Evolutionary conservation across 352 stramenopile species (phyloP).

Genomic region (Pythium guiyangense): DNA sequence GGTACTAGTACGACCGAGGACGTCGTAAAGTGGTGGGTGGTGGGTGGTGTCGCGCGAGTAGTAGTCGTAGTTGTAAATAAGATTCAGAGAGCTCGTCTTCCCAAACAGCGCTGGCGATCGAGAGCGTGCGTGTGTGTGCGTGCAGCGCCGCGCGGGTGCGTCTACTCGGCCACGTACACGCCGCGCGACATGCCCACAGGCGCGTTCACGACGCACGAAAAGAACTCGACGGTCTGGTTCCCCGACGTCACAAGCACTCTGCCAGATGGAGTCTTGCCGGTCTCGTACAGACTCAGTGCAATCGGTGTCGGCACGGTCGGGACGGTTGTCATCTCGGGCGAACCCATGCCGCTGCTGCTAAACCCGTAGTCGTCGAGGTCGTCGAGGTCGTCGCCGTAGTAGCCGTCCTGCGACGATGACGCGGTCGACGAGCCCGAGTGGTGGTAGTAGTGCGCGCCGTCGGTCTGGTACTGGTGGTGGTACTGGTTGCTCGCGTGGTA

Average conservation of each 20-base stretch:
- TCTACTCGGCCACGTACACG: constrained; percentile 64
- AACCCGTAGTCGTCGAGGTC: constrained; percentile 59
- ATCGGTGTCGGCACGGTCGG: constrained; percentile 69
- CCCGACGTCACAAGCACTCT: constrained; percentile 67
- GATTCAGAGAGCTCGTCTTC: no score
- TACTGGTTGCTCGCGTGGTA: constrained; percentile 33
- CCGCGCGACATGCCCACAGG: constrained; percentile 42
- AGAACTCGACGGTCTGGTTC: constrained; percentile 87
- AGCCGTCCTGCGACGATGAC: constrained; percentile 72
- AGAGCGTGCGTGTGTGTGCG: no score
- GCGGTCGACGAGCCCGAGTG: constrained; percentile 69
- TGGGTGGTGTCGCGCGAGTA: no score
- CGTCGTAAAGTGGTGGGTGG: no score
- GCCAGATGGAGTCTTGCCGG: constrained; percentile 72
- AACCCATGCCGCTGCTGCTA: constrained; percentile 19
- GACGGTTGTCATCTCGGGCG: constrained; percentile 72
- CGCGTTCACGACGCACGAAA: constrained; percentile 73
- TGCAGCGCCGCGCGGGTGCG: no score
- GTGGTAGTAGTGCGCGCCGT: constrained; percentile 50
- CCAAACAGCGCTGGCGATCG: no score
- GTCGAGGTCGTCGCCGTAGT: constrained; percentile 72
- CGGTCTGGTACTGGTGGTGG: constrained; percentile 37
- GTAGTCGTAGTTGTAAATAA: no score
- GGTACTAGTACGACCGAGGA: no score
- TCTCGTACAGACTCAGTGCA: constrained; percentile 72